These are phyloP conservation scores for Colletotrichum melonis DNA, from an alignment of 2,329 filamentous ascomycete genomes.

Conservation along the genomic window DNA sequence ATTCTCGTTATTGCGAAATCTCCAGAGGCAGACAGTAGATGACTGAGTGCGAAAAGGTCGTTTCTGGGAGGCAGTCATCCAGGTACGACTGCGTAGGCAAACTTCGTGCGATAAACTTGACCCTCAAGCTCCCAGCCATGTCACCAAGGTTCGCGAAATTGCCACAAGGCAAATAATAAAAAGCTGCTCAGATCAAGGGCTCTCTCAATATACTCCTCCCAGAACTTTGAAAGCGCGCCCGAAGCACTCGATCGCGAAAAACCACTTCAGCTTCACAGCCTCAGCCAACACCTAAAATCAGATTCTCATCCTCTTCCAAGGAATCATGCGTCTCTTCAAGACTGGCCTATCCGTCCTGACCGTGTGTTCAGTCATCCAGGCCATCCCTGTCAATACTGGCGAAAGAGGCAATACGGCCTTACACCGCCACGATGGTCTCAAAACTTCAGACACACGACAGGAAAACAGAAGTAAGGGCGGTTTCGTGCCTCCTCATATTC, in stretches of 20 bases:
- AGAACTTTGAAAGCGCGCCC: neutral
- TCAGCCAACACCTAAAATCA: neutral
- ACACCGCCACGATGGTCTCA: neutral
- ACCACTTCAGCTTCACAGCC: neutral
- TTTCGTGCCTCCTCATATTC: neutral
- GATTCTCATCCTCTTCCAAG: too few relatives aligned
- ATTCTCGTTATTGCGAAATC: too few relatives aligned
- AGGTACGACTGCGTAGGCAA: neutral
- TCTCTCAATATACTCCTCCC: neutral
- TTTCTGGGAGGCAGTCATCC: neutral
- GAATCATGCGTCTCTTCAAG: neutral
- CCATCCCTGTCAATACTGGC: neutral
- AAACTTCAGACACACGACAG: neutral
- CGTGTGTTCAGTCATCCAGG: too few relatives aligned
- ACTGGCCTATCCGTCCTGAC: neutral
- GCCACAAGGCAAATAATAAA: neutral
- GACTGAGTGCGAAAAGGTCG: neutral
- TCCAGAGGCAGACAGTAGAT: too few relatives aligned
- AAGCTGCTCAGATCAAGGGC: neutral
- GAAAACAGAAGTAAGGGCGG: too few relatives aligned
- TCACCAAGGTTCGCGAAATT: neutral
- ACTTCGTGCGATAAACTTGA: neutral
- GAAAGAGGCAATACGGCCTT: too few relatives aligned
- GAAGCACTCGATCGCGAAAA: neutral
- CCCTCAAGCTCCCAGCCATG: neutral